Conservation (phyloP, 169 alveolate species). For the Plasmodium fragile region DNA sequence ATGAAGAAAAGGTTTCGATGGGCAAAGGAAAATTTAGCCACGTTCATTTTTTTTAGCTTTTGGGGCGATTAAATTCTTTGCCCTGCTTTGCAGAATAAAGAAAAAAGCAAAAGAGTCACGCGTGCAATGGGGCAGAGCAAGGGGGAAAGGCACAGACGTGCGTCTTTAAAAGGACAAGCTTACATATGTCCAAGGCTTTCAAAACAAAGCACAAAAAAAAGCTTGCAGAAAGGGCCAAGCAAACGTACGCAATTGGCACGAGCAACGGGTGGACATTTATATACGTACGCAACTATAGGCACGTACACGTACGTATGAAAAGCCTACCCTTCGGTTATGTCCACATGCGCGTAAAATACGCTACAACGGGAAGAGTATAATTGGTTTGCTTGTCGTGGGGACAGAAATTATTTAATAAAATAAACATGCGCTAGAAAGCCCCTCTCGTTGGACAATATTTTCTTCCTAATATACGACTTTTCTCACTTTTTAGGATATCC, state of each 20-base stretch:
- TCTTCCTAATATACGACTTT: not conserved
- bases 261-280: not conserved
- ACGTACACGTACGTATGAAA: not conserved
- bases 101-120: not conserved
- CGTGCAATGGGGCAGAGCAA: not conserved
- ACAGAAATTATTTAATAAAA: not conserved
- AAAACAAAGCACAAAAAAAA: not conserved
- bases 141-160: not conserved
- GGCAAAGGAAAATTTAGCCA: not conserved
- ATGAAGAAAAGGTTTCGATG: constrained; percentile 13
- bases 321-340: not conserved
- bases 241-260: not conserved
- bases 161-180: not conserved
- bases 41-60: constrained; percentile 20
- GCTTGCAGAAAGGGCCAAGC: not conserved
- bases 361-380: not conserved
- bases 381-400: not conserved
- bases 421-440: not conserved
- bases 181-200: not conserved
- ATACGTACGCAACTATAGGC: not conserved
- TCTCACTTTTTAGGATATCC: not conserved
- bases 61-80: not conserved
- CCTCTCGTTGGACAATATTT: not conserved
- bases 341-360: not conserved
- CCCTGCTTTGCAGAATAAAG: not conserved